Percentiles rank a stretch among this genome's conserved stretches.
phyloP scores from a whole-genome alignment of 345 rosid species.

The Gossypium herbaceum region DNA sequence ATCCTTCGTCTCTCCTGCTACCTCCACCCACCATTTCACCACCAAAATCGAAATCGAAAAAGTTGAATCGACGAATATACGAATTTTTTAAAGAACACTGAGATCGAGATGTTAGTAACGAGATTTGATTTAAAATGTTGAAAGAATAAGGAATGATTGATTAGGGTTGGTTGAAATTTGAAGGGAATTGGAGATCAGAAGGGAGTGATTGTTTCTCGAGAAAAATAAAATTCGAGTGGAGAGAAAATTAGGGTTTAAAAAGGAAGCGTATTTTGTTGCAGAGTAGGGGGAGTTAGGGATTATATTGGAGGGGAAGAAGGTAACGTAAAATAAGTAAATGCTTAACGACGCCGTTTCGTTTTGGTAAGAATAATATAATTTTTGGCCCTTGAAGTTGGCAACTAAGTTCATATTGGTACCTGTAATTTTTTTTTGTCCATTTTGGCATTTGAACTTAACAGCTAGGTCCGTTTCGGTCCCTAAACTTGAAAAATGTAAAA shows the following conservation, averaged over 20 bases:
- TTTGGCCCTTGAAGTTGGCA: too few species aligned
- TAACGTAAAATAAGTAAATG: not conserved
- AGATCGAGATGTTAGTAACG: not conserved
- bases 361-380: too few species aligned
- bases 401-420: too few species aligned
- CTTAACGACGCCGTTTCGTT: too few species aligned
- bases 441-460: too few species aligned
- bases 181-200: not conserved
- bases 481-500: too few species aligned
- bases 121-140: not conserved
- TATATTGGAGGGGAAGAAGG: not conserved
- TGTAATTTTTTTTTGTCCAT: too few species aligned
- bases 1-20: constrained; percentile 52
- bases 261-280: not conserved
- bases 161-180: not conserved
- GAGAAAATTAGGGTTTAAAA: not conserved
- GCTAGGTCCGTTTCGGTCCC: too few species aligned
- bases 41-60: not conserved
- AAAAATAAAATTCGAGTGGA: not conserved
- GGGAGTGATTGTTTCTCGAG: not conserved
- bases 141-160: not conserved
- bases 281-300: not conserved
- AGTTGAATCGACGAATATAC: constrained; percentile 2
- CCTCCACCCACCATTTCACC: constrained; percentile 45
- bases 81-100: not conserved